Base-by-base conservation (phyloP, 2,329 filamentous ascomycete species). In the Phialophora tarda region DNA sequence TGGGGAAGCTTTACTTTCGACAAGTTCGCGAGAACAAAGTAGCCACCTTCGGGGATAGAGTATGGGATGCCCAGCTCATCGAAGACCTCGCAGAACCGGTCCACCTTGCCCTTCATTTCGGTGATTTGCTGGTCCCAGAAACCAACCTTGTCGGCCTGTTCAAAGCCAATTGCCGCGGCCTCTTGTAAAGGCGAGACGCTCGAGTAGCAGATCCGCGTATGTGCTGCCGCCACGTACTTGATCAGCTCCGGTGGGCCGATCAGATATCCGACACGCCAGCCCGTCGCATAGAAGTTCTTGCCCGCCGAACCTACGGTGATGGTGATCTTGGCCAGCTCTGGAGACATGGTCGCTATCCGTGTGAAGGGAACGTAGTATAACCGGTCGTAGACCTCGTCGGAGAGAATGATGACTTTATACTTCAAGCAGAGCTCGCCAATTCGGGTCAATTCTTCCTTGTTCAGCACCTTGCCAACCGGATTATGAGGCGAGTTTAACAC, bases 261-360 rank as follows among this genome's bases (percentile, higher is more conserved):
- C 44, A 99, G 83, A 88, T 94, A 99, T 63, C 95, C 91, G 72
- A 98, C 93, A 65, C 95, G 89, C 95, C 95, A 99, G 56, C 95
- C 95, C 0, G 95, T 99, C 64, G 92, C 92, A 76, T 98, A 98
- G 80, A 99, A 99, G 83, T 95, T 96, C 85, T 99, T 99, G 73
- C 95, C 95, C 0, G 93, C 95, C 0, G 93, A 97, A 23, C 95
- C 95, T 32, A 99, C 95, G 0, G 95, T 98, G 57, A 99, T 80
- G 4, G 95, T 98, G 71, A 96, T 85, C 65, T 87, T 87, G 73
- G 93, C 93, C 59, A 98, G 88, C 77, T 97, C 93, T 0, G 93
- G 93, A 0, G 92, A 96, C 21, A 99, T 82, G 0, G 93, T 97
- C 26, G 92, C 92, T 63, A 98, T 90, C 73, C 95, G 88, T 0